Base-by-base conservation (phyloP, 2,329 filamentous ascomycete species). In the Aureobasidium mangrovei region DNA sequence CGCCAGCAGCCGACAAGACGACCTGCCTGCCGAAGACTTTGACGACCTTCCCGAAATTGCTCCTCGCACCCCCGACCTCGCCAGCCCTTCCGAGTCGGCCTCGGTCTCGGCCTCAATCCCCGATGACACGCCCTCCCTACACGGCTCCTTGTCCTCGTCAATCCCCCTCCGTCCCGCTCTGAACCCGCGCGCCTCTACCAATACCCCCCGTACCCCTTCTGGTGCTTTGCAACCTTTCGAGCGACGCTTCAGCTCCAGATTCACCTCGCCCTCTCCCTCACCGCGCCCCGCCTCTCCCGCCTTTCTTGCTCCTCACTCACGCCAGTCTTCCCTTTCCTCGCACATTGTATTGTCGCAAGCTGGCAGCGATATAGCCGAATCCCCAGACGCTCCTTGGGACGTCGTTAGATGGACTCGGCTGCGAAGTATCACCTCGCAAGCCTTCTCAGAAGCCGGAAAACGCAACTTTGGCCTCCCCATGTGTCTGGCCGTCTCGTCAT, bases 401-500 rank as follows among this genome's bases (percentile, higher is more conserved):
- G 90, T 97, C 53, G 86, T 98, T 56, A 81, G 91, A 65, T 98
- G 94, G 94, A 97, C 89, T 1, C 93, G 87, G 66, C 73, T 98
- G 55, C 88, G 84, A 64, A 97, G 94, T 68, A 81, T 98, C 58
- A 90, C 89, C 27, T 83, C 82, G 0, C 89, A 97, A 68, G 83
- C 88, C 3, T 97, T 97, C 68, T 95, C 91, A 2, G 94, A 98
- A 69, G 80, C 85, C 41, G 93, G 91, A 35, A 93, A 84, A 72
- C 85, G 93, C 58, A 96, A 88, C 69, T 97, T 96, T 74, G 94
- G 93, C 29, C 79, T 84, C 39, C 90, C 91, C 27, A 96, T 91
- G 0, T 96, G 90, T 72, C 78, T 97, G 63, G 84, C 85, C 39
- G 86, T 96, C 45, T 91, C 91, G 59, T 87, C 91, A 2, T 83